Base-by-base conservation (phyloP, 2,329 filamentous ascomycete genomes). In the Lasiodiplodia sp. region DNA sequence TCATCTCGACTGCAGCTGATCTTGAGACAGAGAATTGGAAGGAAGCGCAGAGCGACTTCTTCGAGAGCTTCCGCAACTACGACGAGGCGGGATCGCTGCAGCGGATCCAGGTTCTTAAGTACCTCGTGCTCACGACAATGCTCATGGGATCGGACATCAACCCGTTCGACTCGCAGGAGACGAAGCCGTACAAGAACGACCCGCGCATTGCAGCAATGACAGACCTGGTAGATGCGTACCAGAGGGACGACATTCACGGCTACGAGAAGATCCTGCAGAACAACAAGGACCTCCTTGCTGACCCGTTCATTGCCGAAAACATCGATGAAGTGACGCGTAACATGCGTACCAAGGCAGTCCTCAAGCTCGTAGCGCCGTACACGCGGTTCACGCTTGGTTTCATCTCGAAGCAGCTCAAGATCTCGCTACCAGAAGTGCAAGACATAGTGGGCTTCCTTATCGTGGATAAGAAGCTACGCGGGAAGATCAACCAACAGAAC, bases 91-190 rank as follows among this genome's bases (percentile, higher is more conserved):
- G 96, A 56, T 97, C 94, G 31, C 87, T 97, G 75, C 95, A 98
- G 80, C 89, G 96, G 58, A 98, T 98, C 73, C 95, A 98, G 80
- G 96, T 98, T 18, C 88, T 99, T 74, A 98, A 97, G 82, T 99
- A 99, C 77, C 87, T 99, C 37, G 91, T 99, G 37, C 87, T 99
- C 69, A 95, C 95, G 31, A 98, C 95, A 52, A 98, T 99, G 96
- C 86, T 99, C 69, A 97, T 97, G 92, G 94, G 95, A 78, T 97
- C 95, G 51, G 90, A 96, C 80, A 99, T 99, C 87, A 98, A 98
- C 79, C 96, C 96, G 0, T 98, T 99, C 79, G 95, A 98, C 81
- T 97, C 94, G 10, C 96, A 98, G 80, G 96, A 99, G 83, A 98
- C 95, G 21, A 98, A 98, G 82, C 96, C 96, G 51, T 99, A 99